Evolutionary conservation across 495 filamentous ascomycete species (phyloP), one percentile per base, ranked within the genome.

Genomic region (Podospora pseudoanserina): DNA sequence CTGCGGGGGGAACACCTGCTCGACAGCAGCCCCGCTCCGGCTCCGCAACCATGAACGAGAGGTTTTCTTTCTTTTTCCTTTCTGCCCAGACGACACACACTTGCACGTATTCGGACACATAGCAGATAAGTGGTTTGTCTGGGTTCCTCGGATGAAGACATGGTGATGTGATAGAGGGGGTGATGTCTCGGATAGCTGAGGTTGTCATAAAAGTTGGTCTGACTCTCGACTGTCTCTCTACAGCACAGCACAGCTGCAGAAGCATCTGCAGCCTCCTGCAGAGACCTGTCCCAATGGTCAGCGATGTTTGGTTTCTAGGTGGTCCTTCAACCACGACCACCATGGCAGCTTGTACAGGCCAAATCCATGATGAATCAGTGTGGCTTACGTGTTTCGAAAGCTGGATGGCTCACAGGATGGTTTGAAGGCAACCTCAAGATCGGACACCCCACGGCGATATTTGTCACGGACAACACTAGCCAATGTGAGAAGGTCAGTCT

Each of bases 381-480:
- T 32, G 30, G 30, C 3, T 32, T 32, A 32, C 30, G 30, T 32
- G 30, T 4, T 32, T 32, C 30, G 30, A 4, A 32, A 32, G 30
- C 30, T 7, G 30, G 30, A 32, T 32, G 30, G 30, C 39, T 49
- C 15, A 49, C 39, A 49, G 15, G 39, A 49, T 49, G 39, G 39
- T 49, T 0, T 49, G 9, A 49, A 49, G 6, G 39, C 9, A 49
- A 49, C 39, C 6, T 49, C 39, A 49, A 13, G 39, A 49, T 49
- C 39, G 9, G 39, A 49, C 55, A 58, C 55, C 55, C 55, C 55
- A 58, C 55, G 55, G 55, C 5, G 55, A 26, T 19, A 58, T 58
- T 58, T 58, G 55, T 58, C 55, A 58, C 23, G 55, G n/a, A 58
- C 55, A 58, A 26, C n/a, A 58, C 55, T 11, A 9, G n/a, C 55